Conservation (phyloP, 2,329 filamentous ascomycete genomes). For the Hysterium pulicare region DNA sequence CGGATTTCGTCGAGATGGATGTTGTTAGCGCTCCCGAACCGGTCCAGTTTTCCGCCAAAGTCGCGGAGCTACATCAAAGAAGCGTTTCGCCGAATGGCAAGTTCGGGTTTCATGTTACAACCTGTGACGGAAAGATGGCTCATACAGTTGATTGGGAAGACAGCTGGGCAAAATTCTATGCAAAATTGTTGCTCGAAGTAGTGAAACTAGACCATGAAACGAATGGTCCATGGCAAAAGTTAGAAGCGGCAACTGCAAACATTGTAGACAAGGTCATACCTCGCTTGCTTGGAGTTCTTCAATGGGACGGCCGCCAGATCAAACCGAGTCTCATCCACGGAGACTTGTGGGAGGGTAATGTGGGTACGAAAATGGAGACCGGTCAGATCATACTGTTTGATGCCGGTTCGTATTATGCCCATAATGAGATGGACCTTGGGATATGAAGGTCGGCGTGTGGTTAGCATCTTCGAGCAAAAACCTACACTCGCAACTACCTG, state of each 20-base stretch:
- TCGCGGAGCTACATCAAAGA: conserved; percentile 23
- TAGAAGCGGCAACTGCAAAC: too few relatives aligned
- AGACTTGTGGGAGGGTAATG: conserved; percentile 43
- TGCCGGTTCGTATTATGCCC: conserved; percentile 37
- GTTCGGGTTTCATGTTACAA: conserved; percentile 27
- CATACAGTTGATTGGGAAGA: conserved; percentile 7
- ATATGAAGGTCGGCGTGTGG: too few relatives aligned
- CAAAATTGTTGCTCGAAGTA: background rate
- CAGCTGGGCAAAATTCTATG: background rate
- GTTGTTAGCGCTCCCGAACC: background rate
- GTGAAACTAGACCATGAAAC: background rate
- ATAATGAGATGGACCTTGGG: conserved; percentile 29
- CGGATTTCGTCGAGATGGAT: conserved; percentile 22
- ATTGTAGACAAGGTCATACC: conserved; percentile 25
- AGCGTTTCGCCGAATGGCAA: conserved; percentile 23
- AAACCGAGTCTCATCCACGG: conserved; percentile 36
- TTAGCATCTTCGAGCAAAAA: too few relatives aligned
- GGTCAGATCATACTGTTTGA: conserved; percentile 36
- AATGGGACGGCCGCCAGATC: conserved; percentile 17
- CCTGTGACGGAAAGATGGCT: conserved; percentile 15
- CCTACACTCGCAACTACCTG: too few relatives aligned
- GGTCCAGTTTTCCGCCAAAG: background rate
- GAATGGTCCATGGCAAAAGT: background rate
- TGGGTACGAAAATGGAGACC: conserved; percentile 26
- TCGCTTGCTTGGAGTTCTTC: conserved; percentile 19